Evolutionary conservation across 352 stramenopile genomes (phyloP), one percentile per base, ranked within the genome.

Genomic region (Phytophthora multivora): DNA sequence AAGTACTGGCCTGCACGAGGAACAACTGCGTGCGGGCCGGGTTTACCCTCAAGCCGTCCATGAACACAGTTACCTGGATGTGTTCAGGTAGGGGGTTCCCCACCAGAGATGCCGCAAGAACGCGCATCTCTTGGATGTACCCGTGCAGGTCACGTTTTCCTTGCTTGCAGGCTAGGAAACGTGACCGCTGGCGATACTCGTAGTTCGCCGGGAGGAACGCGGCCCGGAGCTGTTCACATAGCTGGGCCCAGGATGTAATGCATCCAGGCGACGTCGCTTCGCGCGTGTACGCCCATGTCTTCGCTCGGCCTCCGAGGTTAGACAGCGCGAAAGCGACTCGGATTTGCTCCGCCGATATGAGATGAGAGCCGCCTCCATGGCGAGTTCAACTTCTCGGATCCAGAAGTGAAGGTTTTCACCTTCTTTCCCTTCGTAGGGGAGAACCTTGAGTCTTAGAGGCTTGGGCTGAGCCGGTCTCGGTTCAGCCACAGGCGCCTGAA

Each of bases 241-340:
- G 36, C 9, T 49, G 10, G 10, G 23, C 0, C 46, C 55, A 69
- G 15, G n/a, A 40, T 26, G 35, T 18, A 51, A 73, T 63, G 18
- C 41, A 35, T 35, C 41, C 21, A 7, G 41, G 21, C 10, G 23
- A 33, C 8, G 21, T 49, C 10, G 41, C 41, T 33, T 49, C 41
- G 59, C 41, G 38, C 60, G 51, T 63, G 25, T 57, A 40, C 18
- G 51, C 52, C 65, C 56, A 75, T 6, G 25, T 36, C 42, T 61
- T 63, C 31, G 66, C 60, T 18, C 52, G 56, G 43, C 56, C 56
- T 9, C 49, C 28, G 28, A 71, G 42, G 28, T 65, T 60, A 9
- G 19, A 26, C 6, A 46, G 40, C 9, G 40, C 40, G 16, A 46
- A 46, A n/a, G 35, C 35, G 35, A 40, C 35, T 11, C 16, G 16